These are phyloP conservation scores for Lenzites betulinus DNA, from an alignment of 768 basidiomycete species.

Conservation along the genomic window DNA sequence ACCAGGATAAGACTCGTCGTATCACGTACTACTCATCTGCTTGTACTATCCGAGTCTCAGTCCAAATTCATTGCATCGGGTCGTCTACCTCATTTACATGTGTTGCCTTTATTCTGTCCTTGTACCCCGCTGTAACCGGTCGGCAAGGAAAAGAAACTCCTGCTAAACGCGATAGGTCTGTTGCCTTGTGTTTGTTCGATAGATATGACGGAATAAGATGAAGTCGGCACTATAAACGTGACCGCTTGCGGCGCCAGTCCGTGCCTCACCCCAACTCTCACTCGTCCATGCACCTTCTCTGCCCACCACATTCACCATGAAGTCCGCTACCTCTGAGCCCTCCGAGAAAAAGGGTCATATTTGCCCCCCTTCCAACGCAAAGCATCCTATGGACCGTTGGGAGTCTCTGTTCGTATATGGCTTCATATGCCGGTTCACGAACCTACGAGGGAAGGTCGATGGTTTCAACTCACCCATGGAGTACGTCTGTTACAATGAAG, in stretches of 20 bases:
- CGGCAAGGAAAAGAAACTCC: not conserved
- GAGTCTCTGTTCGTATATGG: conserved; percentile 84
- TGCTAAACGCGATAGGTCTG: conserved; percentile 11
- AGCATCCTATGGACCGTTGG: conserved; percentile 82
- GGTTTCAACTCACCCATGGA: conserved; percentile 82
- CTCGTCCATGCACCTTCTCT: conserved; percentile 29
- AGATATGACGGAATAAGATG: conserved; percentile 33
- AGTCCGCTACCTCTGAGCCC: conserved; percentile 30
- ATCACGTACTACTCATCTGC: not conserved
- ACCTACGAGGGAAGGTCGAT: conserved; percentile 72
- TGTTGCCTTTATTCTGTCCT: not conserved
- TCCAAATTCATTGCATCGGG: not conserved
- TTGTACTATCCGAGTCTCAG: conserved; percentile 3
- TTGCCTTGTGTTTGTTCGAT: conserved; percentile 35
- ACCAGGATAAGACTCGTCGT: conserved; percentile 63
- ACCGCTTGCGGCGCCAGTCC: conserved; percentile 24
- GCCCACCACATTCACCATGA: conserved; percentile 38
- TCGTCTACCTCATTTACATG: not conserved
- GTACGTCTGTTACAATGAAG: conserved; percentile 49
- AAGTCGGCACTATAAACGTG: conserved; percentile 35
- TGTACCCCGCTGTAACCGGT: not conserved
- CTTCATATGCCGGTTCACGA: conserved; percentile 83
- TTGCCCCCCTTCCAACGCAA: conserved; percentile 60
- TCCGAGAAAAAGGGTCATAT: conserved; percentile 52
- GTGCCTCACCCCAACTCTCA: conserved; percentile 28